Evolutionary conservation across 495 filamentous ascomycete species (phyloP).

Genomic region (Neurospora sp.): DNA sequence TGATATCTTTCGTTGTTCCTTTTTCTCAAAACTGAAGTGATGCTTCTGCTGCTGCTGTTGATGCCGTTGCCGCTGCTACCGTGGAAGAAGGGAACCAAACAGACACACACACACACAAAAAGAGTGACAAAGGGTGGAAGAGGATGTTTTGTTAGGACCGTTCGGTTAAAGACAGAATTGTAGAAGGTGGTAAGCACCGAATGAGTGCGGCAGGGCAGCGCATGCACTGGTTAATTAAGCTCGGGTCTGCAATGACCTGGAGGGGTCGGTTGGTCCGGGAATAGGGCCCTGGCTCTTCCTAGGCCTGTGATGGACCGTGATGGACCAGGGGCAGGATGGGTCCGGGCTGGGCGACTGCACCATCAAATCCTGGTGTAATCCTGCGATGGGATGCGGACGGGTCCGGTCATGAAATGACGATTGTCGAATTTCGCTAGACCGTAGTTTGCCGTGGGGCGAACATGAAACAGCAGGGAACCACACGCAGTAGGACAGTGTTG

Average conservation of each 20-base stretch:
- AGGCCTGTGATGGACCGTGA: not conserved
- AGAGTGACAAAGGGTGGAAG: not conserved
- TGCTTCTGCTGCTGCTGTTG: not conserved
- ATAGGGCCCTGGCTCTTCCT: not conserved
- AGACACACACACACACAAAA: not conserved
- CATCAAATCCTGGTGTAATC: not conserved
- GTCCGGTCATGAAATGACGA: not conserved
- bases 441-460: conserved; percentile 17
- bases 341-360: not conserved
- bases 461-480: not conserved
- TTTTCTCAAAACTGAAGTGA: not conserved
- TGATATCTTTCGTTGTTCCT: conserved; percentile 11
- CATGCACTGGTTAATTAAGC: not conserved
- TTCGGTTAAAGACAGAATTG: not conserved
- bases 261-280: not conserved
- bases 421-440: conserved; percentile 20
- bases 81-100: not conserved
- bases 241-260: not conserved
- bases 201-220: not conserved
- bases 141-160: not conserved
- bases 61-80: not conserved
- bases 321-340: not conserved
- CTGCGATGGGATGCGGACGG: not conserved
- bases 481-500: not conserved
- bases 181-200: not conserved